Percentiles rank a stretch among this genome's conserved stretches.
Evolutionary conservation across 2,329 filamentous ascomycete genomes (phyloP).

Genomic region (Ceratocystis eucalypticola): DNA sequence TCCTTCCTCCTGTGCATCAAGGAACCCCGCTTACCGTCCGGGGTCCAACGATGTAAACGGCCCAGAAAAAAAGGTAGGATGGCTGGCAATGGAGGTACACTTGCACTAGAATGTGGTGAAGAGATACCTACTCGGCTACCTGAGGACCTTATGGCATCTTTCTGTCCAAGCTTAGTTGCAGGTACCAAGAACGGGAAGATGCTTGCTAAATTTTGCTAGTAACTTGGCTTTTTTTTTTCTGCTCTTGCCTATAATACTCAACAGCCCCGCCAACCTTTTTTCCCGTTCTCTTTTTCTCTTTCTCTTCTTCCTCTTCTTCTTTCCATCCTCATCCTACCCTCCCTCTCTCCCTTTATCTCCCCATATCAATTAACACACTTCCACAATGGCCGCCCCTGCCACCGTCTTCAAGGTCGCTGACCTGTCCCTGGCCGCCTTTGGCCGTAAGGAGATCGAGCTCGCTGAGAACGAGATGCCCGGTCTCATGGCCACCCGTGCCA

Average conservation of each 20-base stretch:
- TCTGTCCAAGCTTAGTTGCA: neutral
- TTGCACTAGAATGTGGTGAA: neutral
- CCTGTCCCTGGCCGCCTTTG: conserved; percentile 93
- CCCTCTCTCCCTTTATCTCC: conserved; percentile 20
- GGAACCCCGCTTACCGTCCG: conserved; percentile 9
- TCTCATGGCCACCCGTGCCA: conserved; percentile 85
- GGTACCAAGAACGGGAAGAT: conserved; percentile 9
- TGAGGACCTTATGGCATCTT: neutral
- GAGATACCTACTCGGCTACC: neutral
- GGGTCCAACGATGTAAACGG: conserved; percentile 4
- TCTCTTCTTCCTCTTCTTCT: conserved; percentile 17
- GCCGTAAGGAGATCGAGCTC: conserved; percentile 97
- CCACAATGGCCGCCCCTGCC: conserved; percentile 62
- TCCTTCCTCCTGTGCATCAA: conserved; percentile 3
- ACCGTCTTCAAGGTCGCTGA: conserved; percentile 97
- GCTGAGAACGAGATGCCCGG: conserved; percentile 96
- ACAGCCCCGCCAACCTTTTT: conserved; percentile 10
- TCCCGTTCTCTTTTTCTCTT: neutral
- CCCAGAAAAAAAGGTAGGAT: conserved; percentile 1
- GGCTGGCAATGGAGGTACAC: neutral
- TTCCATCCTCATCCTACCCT: conserved; percentile 18
- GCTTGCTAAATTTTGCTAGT: conserved; percentile 1
- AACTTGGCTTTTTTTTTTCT: neutral
- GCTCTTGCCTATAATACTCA: conserved; percentile 7
- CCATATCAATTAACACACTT: conserved; percentile 19